Evolutionary conservation across 2,329 filamentous ascomycete species (phyloP), one percentile per base, ranked within the genome.

Genomic region (Fusarium transvaalense): DNA sequence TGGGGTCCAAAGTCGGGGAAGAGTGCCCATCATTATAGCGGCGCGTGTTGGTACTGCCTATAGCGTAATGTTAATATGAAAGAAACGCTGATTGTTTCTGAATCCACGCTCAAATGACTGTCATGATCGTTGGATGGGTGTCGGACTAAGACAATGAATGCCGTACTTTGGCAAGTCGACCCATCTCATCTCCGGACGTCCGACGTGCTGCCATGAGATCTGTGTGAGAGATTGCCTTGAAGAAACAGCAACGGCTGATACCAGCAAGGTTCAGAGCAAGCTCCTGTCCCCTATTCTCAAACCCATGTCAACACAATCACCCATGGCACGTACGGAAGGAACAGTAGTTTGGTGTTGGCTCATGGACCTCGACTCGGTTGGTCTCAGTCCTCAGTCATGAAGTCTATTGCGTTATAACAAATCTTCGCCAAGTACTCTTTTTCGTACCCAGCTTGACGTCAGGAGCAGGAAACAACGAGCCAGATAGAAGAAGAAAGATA

Each of bases 321-420:
- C 21, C 31, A 27, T 27, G 19, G 52, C 42, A 57, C 38, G 51
- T 55, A 53, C 41, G 43, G 50, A 63, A 25, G 46, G 43, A 46
- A 56, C 43, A 31, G 39, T 47, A 46, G 35, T 55, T 57, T 71
- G 57, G 64, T 72, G 70, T 61, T 73, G 71, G 71, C 62, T 72
- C 64, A 55, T 69, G 62, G 56, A 71, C 61, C 62, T 65, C 27
- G 71, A 74, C 71, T 69, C 71, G 64, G 48, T 34, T 74, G 71
- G 71, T 66, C 71, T 69, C 41, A 54, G 60, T 61, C 71, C 67
- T 61, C 64, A 69, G 64, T 74, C 67, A 71, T 72, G 60, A 48
- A 71, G 57, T 73, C 68, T 74, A 74, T 74, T 74, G 67, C 45
- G 60, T 71, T 59, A 41, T 58, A 64, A 50, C 48, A 47, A 53